Conservation (phyloP, 2,329 filamentous ascomycete genomes). For the Truncatella angustata region DNA sequence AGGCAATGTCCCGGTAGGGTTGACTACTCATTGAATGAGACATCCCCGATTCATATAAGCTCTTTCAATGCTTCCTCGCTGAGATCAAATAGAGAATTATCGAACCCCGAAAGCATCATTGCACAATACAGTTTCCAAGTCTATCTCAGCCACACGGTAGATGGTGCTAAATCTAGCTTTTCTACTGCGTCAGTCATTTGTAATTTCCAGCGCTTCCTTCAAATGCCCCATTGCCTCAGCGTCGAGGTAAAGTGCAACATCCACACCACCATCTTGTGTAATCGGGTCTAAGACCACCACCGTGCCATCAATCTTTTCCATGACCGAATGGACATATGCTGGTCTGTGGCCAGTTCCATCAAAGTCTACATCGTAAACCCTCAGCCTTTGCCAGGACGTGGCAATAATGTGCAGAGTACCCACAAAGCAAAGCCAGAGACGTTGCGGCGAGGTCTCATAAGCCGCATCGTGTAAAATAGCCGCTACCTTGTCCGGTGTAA, state of each 20-base stretch:
- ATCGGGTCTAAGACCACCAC: constrained; percentile 37
- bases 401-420: constrained; percentile 39
- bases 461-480: constrained; percentile 41
- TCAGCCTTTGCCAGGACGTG: constrained; percentile 41
- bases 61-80: too few species aligned
- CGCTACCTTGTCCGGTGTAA: constrained; percentile 35
- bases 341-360: constrained; percentile 16
- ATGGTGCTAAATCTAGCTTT: too few species aligned
- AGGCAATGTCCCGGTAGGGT: too few species aligned
- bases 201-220: neutral
- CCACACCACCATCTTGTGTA: constrained; percentile 26
- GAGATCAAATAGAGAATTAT: too few species aligned
- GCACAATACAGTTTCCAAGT: too few species aligned
- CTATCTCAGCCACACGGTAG: too few species aligned
- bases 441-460: constrained; percentile 42
- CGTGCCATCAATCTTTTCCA: constrained; percentile 41
- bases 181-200: neutral
- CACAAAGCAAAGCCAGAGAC: constrained; percentile 46
- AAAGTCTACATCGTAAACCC: constrained; percentile 41
- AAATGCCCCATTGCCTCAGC: constrained; percentile 16
- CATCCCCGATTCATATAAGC: too few species aligned
- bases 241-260: constrained; percentile 33
- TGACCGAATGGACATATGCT: constrained; percentile 38
- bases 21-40: too few species aligned
- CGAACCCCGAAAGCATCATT: too few species aligned